These are phyloP conservation scores for Reutealis trisperma DNA, from an alignment of 345 rosid genomes.

Conservation along the genomic window DNA sequence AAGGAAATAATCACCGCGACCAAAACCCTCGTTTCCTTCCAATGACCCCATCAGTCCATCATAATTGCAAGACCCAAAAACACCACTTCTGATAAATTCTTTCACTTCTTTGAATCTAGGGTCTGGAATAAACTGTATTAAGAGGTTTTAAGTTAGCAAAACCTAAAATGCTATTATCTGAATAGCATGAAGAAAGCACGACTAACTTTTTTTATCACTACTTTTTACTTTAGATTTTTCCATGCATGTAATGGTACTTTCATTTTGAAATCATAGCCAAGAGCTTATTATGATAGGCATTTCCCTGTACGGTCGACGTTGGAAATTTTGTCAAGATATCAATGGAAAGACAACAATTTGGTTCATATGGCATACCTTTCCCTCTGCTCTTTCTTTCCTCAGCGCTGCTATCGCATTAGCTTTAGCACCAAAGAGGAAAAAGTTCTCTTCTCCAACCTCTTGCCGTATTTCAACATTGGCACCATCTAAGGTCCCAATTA, in stretches of 20 bases:
- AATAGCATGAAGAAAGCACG: not conserved
- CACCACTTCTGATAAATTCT: constrained; percentile 61
- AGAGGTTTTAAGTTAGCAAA: not conserved
- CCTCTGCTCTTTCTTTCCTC: constrained; percentile 72
- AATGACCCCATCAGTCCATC: constrained; percentile 70
- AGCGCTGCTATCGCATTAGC: constrained; percentile 70
- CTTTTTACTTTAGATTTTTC: no score
- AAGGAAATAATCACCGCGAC: constrained; percentile 78
- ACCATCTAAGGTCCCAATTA: constrained; percentile 84
- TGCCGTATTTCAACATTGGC: constrained; percentile 81
- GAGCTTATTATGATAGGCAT: not conserved
- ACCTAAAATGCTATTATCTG: not conserved
- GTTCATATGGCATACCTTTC: constrained; percentile 48
- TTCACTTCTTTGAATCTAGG: constrained; percentile 76
- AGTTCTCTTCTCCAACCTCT: constrained; percentile 82
- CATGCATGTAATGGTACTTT: not conserved
- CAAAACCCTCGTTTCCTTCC: constrained; percentile 86
- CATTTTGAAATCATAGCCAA: not conserved
- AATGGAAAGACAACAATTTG: not conserved
- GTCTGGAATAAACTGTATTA: constrained; percentile 63
- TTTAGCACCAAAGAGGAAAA: constrained; percentile 81
- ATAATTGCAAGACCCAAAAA: constrained; percentile 58
- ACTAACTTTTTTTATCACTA: no score
- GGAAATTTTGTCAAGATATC: not conserved
- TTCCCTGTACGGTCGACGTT: not conserved